Conservation (phyloP, 1,284 basidiomycete genomes). For the Kalmanozyma brasiliensis region DNA sequence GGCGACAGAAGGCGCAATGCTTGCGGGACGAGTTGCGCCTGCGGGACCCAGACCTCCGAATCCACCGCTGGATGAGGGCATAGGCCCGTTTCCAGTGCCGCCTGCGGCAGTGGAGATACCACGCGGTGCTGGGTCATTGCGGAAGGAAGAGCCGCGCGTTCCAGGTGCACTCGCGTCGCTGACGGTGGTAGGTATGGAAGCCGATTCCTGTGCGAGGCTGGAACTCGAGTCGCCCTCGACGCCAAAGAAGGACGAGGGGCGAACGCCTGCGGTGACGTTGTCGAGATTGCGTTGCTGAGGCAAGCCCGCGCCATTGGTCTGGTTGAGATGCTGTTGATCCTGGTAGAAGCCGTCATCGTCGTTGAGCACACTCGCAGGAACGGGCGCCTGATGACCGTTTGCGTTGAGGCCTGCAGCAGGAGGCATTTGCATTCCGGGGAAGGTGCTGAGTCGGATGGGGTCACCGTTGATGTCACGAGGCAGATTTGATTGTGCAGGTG, state of each 20-base stretch:
- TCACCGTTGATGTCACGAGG: constrained; percentile 29
- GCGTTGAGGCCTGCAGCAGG: constrained; percentile 42
- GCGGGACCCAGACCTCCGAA: constrained; percentile 46
- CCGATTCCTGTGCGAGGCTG: constrained; percentile 16
- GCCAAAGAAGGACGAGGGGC: constrained; percentile 55
- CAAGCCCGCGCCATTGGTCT: constrained; percentile 17
- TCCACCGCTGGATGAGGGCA: constrained; percentile 41
- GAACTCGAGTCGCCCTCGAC: constrained; percentile 20
- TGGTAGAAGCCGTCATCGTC: constrained; percentile 42
- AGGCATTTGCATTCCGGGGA: constrained; percentile 60
- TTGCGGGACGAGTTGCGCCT: constrained; percentile 53
- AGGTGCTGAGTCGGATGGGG: constrained; percentile 44
- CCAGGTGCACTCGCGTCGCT: constrained; percentile 17
- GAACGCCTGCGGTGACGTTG: constrained; percentile 12
- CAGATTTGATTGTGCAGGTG: constrained; percentile 2
- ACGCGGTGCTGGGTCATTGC: constrained; percentile 27
- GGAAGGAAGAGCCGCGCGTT: constrained; percentile 25
- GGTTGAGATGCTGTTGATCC: constrained; percentile 32
- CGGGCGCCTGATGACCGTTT: constrained; percentile 39
- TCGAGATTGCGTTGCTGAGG: constrained; percentile 27
- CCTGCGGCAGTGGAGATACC: constrained; percentile 56
- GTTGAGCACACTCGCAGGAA: constrained; percentile 30
- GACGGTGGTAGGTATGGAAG: constrained; percentile 1
- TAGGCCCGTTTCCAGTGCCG: constrained; percentile 53
- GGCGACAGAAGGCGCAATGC: constrained; percentile 55